Evolutionary conservation across 2,329 filamentous ascomycete species (phyloP).

Genomic region (Chalara sp.): DNA sequence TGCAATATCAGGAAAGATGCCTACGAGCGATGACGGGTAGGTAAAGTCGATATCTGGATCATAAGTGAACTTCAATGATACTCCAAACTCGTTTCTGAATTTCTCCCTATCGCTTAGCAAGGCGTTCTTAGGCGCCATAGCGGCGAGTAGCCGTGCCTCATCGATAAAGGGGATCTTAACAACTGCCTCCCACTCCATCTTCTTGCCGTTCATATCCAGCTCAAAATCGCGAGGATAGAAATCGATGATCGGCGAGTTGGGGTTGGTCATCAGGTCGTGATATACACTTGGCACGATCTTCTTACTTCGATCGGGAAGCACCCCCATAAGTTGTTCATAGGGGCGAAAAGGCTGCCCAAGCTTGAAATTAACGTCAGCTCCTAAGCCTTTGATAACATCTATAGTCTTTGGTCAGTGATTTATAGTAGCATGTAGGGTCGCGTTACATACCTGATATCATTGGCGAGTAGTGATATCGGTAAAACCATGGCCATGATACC

Average conservation of each 20-base stretch:
- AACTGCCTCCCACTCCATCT: slow-evolving; percentile 99
- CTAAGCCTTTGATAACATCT: slow-evolving; percentile 85
- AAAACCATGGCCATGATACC: slow-evolving; percentile 98
- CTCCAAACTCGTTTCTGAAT: slow-evolving; percentile 81
- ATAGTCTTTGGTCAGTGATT: slow-evolving; percentile 5
- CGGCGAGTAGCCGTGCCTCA: slow-evolving; percentile 73
- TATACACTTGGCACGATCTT: slow-evolving; percentile 86
- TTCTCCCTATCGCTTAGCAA: slow-evolving; percentile 73
- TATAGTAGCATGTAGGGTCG: slow-evolving; percentile 12
- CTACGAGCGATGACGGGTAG: slow-evolving; percentile 82
- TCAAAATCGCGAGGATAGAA: slow-evolving; percentile 98
- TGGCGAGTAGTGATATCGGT: slow-evolving; percentile 91
- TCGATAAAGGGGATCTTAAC: slow-evolving; percentile 99
- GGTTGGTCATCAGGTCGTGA: slow-evolving; percentile 86
- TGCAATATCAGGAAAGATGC: slow-evolving; percentile 82
- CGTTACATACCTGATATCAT: slow-evolving; percentile 75
- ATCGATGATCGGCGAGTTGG: slow-evolving; percentile 88
- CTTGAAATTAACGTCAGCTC: slow-evolving; percentile 83
- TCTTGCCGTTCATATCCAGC: slow-evolving; percentile 99
- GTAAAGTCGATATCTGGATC: slow-evolving; percentile 68
- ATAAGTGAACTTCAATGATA: slow-evolving; percentile 89
- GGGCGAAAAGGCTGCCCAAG: slow-evolving; percentile 93
- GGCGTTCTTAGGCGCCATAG: slow-evolving; percentile 80
- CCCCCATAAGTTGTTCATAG: slow-evolving; percentile 96
- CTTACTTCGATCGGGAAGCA: slow-evolving; percentile 94